Base-by-base conservation (phyloP, 805 yeast species). In the Hanseniaspora guilliermondii region DNA sequence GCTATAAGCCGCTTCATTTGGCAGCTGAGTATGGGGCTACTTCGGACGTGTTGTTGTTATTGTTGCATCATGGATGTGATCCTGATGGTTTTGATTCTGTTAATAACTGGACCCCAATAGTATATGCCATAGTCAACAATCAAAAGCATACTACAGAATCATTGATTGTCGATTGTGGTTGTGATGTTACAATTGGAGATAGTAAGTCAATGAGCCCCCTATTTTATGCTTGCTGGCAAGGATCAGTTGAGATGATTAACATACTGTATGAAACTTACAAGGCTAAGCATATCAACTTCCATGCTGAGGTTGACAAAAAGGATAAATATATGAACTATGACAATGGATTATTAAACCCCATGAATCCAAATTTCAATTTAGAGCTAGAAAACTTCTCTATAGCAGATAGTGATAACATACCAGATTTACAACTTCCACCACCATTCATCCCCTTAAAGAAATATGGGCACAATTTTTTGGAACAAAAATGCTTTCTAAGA, bases 401-500 rank as follows among this genome's bases (percentile, higher is more conserved):
- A 19, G 44, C 38, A 19, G 77, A 74, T 53, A 70, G 78, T 7
- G 95, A 87, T 59, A 75, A 80, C 17, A 91, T 93, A 53, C 97
- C 98, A 0, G 96, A 87, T 61, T 75, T 93, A 48, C 79, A 88
- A 22, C 73, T 93, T 56, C 98, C 98, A 0, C 98, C 98, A 1
- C 98, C 98, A 3, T 87, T 93, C 53, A 80, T 93, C 49, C 98
- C 98, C 0, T 71, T 93, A 53, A 76, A 96, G 62, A 79, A 95
- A 61, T 93, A 93, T 65, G 98, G 98, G 16, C 98, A 93, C 68
- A 93, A 87, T 66, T 93, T 88, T 71, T 70, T 93, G 62, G 97
- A 93, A 64, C 86, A 85, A 65, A 87, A 87, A 66, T 87, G 87
- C 4, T 80, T 88, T 58, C 75, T 93, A 32, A 95, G 89, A 64